Conservation (phyloP, 1,139 yeast species). For the Protomyces inundatus region DNA sequence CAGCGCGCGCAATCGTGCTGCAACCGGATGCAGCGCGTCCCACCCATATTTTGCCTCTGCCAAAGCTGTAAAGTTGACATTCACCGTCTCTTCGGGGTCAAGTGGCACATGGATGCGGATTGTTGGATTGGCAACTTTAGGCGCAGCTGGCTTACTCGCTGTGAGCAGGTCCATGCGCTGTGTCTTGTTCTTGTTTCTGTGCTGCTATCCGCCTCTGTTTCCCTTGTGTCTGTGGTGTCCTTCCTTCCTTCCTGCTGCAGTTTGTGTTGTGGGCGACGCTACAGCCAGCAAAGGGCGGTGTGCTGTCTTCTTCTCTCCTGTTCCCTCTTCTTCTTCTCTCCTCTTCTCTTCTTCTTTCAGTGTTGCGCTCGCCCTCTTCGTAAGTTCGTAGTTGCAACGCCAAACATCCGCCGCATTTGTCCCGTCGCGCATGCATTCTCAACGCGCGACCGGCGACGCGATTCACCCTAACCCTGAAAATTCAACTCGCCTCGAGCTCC, state of each 20-base stretch:
- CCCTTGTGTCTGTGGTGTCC: background rate
- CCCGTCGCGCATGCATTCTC: background rate
- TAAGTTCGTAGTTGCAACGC: too few relatives aligned
- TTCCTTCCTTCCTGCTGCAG: too few relatives aligned
- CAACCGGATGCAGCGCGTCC: constrained; percentile 61
- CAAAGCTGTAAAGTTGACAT: constrained; percentile 68
- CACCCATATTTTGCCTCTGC: constrained; percentile 87
- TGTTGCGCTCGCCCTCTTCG: too few relatives aligned
- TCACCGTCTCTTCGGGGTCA: constrained; percentile 43
- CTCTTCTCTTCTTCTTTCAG: background rate
- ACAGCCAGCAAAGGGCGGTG: background rate
- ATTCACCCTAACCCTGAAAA: too few relatives aligned
- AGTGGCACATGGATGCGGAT: constrained; percentile 33
- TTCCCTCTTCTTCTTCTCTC: background rate
- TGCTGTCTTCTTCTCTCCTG: background rate
- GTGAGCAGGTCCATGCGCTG: constrained; percentile 15
- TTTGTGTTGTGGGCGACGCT: background rate
- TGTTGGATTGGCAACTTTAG: constrained; percentile 26
- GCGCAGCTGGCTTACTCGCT: background rate
- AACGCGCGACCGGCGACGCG: background rate
- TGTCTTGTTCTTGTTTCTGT: background rate
- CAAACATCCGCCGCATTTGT: too few relatives aligned
- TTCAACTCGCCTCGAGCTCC: too few relatives aligned
- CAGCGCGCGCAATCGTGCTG: constrained; percentile 40
- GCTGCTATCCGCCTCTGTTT: background rate